Conservation (phyloP, 75 land plant genomes). For the Pinus tabuliformis region DNA sequence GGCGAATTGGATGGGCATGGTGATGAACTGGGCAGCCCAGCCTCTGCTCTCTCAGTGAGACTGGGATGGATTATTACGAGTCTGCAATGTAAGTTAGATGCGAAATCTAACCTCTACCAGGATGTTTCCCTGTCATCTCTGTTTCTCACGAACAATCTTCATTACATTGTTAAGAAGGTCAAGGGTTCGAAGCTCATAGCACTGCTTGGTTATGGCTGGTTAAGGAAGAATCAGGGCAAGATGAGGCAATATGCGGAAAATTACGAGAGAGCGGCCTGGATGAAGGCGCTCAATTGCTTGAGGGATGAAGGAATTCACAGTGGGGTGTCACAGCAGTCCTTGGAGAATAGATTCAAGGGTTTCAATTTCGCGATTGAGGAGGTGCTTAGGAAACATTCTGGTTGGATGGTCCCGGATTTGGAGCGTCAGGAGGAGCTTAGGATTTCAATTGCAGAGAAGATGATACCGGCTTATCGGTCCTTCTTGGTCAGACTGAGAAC, state of each 20-base stretch:
- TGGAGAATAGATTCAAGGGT: slow-evolving; percentile 58
- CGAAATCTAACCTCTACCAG: slow-evolving; percentile 49
- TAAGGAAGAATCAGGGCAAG: slow-evolving; percentile 34
- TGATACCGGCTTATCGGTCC: slow-evolving; percentile 70
- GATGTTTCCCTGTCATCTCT: slow-evolving; percentile 40
- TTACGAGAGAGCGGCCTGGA: slow-evolving; percentile 64
- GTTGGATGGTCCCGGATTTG: slow-evolving; percentile 57
- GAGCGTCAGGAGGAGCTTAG: slow-evolving; percentile 65
- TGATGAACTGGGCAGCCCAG: not conserved
- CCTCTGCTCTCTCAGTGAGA: slow-evolving; percentile 25
- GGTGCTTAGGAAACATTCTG: slow-evolving; percentile 53
- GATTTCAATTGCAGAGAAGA: slow-evolving; percentile 60
- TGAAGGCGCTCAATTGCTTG: slow-evolving; percentile 49
- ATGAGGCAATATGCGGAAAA: slow-evolving; percentile 41
- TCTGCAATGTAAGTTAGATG: slow-evolving; percentile 58
- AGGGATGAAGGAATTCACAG: slow-evolving; percentile 74
- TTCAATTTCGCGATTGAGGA: slow-evolving; percentile 76
- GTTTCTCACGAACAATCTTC: slow-evolving; percentile 61
- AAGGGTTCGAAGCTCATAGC: slow-evolving; percentile 28
- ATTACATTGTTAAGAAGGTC: slow-evolving; percentile 46
- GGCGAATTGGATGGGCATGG: not conserved
- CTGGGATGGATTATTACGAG: slow-evolving; percentile 56
- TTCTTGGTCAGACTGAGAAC: slow-evolving; percentile 44
- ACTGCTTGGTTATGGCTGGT: slow-evolving; percentile 74
- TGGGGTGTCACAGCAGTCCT: too few relatives aligned